phyloP scores from a whole-genome alignment of 2,329 filamentous ascomycete species.

The Aspergillus sp. region DNA sequence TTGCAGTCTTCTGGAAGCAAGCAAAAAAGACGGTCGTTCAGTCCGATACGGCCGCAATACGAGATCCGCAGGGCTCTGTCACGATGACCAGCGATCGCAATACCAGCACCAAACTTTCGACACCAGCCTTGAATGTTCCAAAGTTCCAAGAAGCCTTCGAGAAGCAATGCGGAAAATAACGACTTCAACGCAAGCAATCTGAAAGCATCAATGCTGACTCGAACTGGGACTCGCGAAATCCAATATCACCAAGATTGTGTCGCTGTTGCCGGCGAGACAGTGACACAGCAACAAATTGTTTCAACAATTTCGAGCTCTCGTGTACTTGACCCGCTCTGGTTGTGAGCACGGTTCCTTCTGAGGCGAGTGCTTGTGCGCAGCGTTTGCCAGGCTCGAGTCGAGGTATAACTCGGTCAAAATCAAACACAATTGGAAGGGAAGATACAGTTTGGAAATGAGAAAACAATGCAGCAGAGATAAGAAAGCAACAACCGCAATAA shows the following conservation, averaged over 20 bases:
- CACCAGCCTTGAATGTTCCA: conserved; percentile 1
- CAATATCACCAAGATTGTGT: background rate
- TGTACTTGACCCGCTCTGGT: conserved; percentile 15
- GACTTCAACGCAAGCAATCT: background rate
- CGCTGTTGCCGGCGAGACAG: background rate
- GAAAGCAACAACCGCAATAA: conserved; percentile 3
- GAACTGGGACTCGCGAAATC: background rate
- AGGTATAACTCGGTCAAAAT: conserved; percentile 5
- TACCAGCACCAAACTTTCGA: conserved; percentile 5
- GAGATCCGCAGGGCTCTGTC: conserved; percentile 16
- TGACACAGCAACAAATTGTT: background rate
- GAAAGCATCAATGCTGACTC: background rate
- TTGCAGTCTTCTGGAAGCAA: background rate
- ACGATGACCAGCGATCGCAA: conserved; percentile 9
- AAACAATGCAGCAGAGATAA: background rate
- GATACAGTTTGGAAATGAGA: background rate
- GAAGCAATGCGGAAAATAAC: conserved; percentile 11
- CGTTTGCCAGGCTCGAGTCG: background rate
- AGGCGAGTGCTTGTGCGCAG: conserved; percentile 7
- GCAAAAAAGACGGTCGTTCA: background rate
- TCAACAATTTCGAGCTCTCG: background rate
- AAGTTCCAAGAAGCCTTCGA: conserved; percentile 14
- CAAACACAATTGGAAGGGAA: background rate
- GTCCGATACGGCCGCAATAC: conserved; percentile 13
- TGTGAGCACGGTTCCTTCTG: conserved; percentile 17